A percentile compares a stretch with the other conserved stretches of the same genome.
These are phyloP conservation scores for Umbelopsis sp. DNA, from an alignment of 192 early-diverging fungal genomes.

Conservation along the genomic window DNA sequence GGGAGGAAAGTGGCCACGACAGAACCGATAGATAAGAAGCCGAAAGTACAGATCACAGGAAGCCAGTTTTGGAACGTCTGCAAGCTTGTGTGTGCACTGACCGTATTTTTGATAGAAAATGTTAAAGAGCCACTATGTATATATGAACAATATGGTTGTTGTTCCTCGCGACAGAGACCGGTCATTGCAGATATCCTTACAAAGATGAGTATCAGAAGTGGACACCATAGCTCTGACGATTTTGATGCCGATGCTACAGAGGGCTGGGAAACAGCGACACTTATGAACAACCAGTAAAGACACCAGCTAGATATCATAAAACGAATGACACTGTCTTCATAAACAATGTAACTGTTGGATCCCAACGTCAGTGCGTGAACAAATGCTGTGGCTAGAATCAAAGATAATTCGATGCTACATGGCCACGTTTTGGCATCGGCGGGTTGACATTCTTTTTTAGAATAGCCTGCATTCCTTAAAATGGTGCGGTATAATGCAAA, in stretches of 20 bases:
- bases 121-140: slow-evolving; percentile 22
- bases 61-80: background rate
- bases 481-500: background rate
- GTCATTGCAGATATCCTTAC: slow-evolving; percentile 60
- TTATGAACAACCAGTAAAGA: slow-evolving; percentile 32
- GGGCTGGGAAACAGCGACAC: background rate
- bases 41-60: background rate
- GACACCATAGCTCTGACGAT: background rate
- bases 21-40: background rate
- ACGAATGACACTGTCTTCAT: slow-evolving; percentile 77
- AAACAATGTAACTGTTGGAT: slow-evolving; percentile 91
- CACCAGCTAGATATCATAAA: slow-evolving; percentile 71
- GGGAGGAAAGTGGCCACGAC: background rate
- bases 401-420: background rate
- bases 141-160: slow-evolving; percentile 68
- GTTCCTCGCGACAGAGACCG: slow-evolving; percentile 88
- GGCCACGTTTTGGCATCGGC: no score
- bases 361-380: slow-evolving; percentile 69
- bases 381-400: slow-evolving; percentile 30
- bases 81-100: background rate
- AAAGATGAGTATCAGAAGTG: slow-evolving; percentile 40
- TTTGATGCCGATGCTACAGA: background rate
- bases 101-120: background rate
- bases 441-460: no score
- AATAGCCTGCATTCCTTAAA: no score